Evolutionary conservation across 2,329 filamentous ascomycete species (phyloP).

Genomic region (Cercospora citrullina): DNA sequence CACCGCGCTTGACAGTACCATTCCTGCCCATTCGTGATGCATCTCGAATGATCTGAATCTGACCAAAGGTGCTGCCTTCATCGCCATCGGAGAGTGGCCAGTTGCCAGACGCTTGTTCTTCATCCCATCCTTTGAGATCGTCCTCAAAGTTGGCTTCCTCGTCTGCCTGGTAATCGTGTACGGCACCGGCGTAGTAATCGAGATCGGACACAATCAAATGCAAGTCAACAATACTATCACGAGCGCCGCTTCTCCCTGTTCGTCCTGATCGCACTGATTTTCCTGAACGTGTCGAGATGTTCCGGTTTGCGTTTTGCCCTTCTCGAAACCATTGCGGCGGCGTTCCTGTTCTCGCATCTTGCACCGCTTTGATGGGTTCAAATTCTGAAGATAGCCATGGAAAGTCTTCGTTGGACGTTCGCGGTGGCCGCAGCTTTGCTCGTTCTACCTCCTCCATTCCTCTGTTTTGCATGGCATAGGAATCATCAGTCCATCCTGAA

Average conservation of each 20-base stretch:
- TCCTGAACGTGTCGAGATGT: conserved; percentile 17
- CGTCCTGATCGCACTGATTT: conserved; percentile 29
- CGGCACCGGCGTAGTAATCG: conserved; percentile 41
- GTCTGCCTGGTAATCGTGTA: conserved; percentile 39
- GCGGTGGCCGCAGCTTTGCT: conserved; percentile 31
- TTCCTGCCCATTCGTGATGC: conserved; percentile 30
- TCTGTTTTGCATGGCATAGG: conserved; percentile 26
- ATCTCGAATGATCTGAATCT: conserved; percentile 36
- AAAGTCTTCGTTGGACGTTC: conserved; percentile 34
- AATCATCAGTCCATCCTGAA: conserved; percentile 34
- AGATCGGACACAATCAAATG: conserved; percentile 40
- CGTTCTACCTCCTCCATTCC: conserved; percentile 35
- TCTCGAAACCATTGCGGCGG: conserved; percentile 38
- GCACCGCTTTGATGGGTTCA: conserved; percentile 34
- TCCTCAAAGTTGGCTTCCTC: conserved; percentile 35
- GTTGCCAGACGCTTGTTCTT: conserved; percentile 28
- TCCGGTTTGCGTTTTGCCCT: conserved; percentile 32
- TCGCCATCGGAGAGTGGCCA: conserved; percentile 29
- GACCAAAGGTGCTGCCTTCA: conserved; percentile 34
- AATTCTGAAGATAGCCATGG: conserved; percentile 38
- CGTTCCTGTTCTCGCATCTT: conserved; percentile 25
- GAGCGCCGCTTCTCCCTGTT: conserved; percentile 31
- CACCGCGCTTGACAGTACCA: conserved; percentile 32
- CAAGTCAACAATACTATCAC: conserved; percentile 39
- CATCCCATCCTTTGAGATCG: conserved; percentile 34